Evolutionary conservation across 31 red algal genomes (phyloP).

Genomic region (Asparagopsis taxiformis): DNA sequence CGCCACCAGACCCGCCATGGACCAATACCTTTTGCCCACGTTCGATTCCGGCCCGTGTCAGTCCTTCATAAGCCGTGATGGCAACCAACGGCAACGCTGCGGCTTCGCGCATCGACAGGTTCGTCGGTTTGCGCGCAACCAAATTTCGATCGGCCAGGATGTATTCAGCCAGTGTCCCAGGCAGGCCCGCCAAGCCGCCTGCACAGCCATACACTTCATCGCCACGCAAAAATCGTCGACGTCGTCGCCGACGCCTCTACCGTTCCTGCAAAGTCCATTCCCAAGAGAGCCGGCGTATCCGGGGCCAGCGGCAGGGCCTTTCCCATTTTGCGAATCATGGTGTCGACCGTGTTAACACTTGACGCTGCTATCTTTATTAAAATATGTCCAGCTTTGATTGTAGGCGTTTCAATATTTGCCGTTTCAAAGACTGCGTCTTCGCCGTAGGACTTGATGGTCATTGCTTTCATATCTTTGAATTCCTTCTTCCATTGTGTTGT

Average conservation of each 20-base stretch:
- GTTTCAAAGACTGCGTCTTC: too few relatives aligned
- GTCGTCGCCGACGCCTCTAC: conserved; percentile 46
- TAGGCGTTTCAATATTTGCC: too few relatives aligned
- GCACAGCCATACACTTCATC: conserved; percentile 68
- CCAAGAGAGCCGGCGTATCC: too few relatives aligned
- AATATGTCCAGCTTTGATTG: too few relatives aligned
- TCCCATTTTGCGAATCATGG: too few relatives aligned
- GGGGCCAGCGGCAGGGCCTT: too few relatives aligned
- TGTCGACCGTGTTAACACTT: too few relatives aligned
- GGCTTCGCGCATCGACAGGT: conserved; percentile 22
- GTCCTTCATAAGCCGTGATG: conserved; percentile 27
- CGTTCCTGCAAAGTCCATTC: conserved; percentile 69
- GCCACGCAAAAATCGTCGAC: conserved; percentile 38
- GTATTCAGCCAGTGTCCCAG: conserved; percentile 46
- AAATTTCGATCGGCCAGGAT: background rate
- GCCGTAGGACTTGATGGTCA: too few relatives aligned
- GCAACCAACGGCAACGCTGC: conserved; percentile 40
- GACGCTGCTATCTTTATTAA: too few relatives aligned
- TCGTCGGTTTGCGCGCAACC: conserved; percentile 32
- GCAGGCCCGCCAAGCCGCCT: conserved; percentile 7
- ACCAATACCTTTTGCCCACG: conserved; percentile 48
- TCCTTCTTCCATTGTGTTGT: too few relatives aligned
- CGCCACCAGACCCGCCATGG: conserved; percentile 58
- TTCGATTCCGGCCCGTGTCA: conserved; percentile 14
- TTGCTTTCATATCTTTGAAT: too few relatives aligned